These are phyloP conservation scores for Carpinus viminea DNA, from an alignment of 306 rosid genomes.

Conservation along the genomic window DNA sequence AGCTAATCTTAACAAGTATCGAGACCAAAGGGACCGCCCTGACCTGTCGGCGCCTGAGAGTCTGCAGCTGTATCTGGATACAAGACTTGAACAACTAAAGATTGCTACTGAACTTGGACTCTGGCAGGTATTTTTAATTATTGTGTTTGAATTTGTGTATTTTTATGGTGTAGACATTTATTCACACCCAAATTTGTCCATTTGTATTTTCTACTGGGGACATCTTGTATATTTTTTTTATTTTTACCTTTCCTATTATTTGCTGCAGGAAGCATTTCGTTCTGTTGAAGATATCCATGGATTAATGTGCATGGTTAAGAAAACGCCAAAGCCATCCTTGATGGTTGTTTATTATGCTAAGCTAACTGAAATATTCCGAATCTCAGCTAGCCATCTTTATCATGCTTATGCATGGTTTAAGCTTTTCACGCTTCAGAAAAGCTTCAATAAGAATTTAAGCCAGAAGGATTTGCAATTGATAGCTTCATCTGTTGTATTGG, in stretches of 20 bases:
- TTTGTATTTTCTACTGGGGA: not conserved
- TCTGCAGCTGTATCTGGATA: constrained; percentile 89
- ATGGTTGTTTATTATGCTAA: constrained; percentile 94
- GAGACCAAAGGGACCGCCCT: constrained; percentile 94
- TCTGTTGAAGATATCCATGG: constrained; percentile 96
- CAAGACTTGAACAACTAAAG: constrained; percentile 96
- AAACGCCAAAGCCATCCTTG: constrained; percentile 89
- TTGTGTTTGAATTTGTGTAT: not conserved
- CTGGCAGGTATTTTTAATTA: constrained; percentile 74
- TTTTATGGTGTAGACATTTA: not conserved
- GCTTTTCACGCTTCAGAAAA: constrained; percentile 85
- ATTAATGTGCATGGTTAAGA: constrained; percentile 96
- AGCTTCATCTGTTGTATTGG: constrained; percentile 96
- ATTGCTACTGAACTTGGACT: constrained; percentile 93
- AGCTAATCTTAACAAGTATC: constrained; percentile 81
- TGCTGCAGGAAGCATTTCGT: constrained; percentile 90
- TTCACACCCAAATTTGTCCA: not conserved
- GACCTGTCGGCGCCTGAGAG: constrained; percentile 89
- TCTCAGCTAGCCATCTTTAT: constrained; percentile 76
- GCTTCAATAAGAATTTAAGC: constrained; percentile 87
- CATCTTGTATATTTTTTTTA: not conserved
- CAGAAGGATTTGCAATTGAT: constrained; percentile 96
- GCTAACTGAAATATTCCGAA: constrained; percentile 86
- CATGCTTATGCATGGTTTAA: constrained; percentile 98
- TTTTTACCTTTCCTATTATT: not conserved